phyloP scores from a whole-genome alignment of 2,329 filamentous ascomycete genomes.

The Penicillium hesseltinei region DNA sequence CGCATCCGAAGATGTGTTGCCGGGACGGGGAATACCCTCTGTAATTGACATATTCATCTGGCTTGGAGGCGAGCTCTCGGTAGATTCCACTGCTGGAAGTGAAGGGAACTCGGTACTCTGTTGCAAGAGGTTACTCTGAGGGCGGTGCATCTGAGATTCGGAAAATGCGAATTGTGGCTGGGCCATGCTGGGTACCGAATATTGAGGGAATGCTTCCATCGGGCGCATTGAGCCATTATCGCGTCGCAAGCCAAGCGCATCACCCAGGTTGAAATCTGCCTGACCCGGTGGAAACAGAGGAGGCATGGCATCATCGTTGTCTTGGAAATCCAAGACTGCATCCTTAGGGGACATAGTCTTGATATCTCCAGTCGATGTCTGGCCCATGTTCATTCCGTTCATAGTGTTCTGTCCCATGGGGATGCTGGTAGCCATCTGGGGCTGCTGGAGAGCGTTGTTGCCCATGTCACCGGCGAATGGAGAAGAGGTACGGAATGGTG shows the following conservation, averaged over 20 bases:
- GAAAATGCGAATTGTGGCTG: constrained; percentile 51
- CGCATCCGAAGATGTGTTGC: constrained; percentile 66
- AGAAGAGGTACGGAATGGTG: constrained; percentile 75
- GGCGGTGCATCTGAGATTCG: constrained; percentile 31
- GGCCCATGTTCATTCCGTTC: constrained; percentile 25
- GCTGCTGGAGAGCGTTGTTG: constrained; percentile 32
- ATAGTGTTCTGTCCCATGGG: constrained; percentile 34
- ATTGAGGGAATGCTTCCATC: constrained; percentile 45
- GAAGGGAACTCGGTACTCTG: constrained; percentile 58
- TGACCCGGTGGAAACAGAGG: constrained; percentile 68
- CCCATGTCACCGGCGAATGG: constrained; percentile 55
- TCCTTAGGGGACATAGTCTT: constrained; percentile 96
- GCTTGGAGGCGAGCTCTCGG: constrained; percentile 41
- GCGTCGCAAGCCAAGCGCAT: constrained; percentile 38
- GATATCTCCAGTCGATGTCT: constrained; percentile 45
- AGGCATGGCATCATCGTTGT: constrained; percentile 65
- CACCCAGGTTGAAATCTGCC: constrained; percentile 51
- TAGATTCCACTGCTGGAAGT: constrained; percentile 62
- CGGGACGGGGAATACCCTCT: constrained; percentile 53
- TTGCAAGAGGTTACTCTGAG: constrained; percentile 38
- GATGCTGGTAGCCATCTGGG: constrained; percentile 45
- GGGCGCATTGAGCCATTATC: constrained; percentile 39
- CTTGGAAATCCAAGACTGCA: constrained; percentile 79
- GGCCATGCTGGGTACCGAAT: constrained; percentile 44
- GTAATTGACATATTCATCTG: constrained; percentile 33